phyloP scores from a whole-genome alignment of 352 stramenopile species.

The Globisporangium iwayamae region DNA sequence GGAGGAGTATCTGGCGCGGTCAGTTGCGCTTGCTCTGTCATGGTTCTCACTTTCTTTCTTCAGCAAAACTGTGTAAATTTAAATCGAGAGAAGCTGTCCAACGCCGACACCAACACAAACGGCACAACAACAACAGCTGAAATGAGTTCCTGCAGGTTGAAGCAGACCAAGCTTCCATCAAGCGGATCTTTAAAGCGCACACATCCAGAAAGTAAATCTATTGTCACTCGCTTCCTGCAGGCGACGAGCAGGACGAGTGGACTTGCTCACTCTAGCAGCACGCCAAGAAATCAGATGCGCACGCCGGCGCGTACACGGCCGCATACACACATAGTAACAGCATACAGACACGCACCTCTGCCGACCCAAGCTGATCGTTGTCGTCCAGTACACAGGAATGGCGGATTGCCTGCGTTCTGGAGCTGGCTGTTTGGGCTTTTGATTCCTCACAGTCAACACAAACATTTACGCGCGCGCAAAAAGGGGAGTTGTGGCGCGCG shows the following conservation, averaged over 20 bases:
- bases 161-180: neutral
- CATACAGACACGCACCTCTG: neutral
- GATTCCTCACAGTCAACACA: neutral
- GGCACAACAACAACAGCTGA: neutral
- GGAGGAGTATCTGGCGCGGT: constrained; percentile 27
- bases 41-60: constrained; percentile 10
- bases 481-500: neutral
- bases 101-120: neutral
- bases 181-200: neutral
- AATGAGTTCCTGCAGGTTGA: neutral
- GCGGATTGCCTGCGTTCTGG: neutral
- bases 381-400: neutral
- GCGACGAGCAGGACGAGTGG: neutral
- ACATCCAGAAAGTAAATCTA: neutral
- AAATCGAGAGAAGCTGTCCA: neutral
- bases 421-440: neutral
- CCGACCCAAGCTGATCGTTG: neutral
- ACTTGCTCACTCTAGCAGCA: neutral
- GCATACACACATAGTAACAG: neutral
- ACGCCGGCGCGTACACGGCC: neutral
- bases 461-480: neutral
- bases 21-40: constrained; percentile 21
- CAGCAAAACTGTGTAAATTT: neutral
- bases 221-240: neutral
- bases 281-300: neutral